phyloP scores from a whole-genome alignment of 1,284 basidiomycete genomes.

The Cutaneotrichosporon cavernicola region DNA sequence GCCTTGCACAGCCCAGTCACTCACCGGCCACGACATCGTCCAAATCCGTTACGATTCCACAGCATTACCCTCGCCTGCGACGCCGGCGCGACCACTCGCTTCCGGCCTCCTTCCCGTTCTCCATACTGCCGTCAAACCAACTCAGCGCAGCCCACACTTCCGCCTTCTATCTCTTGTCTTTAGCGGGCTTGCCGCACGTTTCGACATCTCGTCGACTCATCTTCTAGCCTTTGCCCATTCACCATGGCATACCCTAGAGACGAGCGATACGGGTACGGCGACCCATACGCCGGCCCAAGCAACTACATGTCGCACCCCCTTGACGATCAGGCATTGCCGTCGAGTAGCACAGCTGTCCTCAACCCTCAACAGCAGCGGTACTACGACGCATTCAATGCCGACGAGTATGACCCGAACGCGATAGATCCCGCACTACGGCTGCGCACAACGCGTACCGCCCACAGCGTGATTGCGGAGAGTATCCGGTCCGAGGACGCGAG shows the following conservation, averaged over 20 bases:
- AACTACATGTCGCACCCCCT: constrained; percentile 10
- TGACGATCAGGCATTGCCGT: constrained; percentile 2
- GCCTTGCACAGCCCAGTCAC: neutral
- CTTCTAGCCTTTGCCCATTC: neutral
- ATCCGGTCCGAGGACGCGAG: constrained; percentile 72
- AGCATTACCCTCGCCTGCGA: neutral
- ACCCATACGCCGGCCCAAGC: constrained; percentile 9
- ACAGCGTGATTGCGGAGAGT: constrained; percentile 81
- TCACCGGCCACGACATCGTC: neutral
- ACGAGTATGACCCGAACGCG: constrained; percentile 47
- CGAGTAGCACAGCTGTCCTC: constrained; percentile 2
- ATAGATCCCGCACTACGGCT: constrained; percentile 83
- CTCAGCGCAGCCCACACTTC: too few species aligned
- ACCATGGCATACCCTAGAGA: neutral
- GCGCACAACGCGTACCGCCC: constrained; percentile 81
- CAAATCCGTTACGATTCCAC: neutral
- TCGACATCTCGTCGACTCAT: neutral
- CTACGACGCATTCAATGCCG: constrained; percentile 31
- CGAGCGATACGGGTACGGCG: constrained; percentile 2
- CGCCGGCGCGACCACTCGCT: neutral
- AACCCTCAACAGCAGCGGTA: constrained; percentile 9
- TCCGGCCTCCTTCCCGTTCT: neutral
- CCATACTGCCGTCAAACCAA: neutral
- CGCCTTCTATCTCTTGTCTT: too few species aligned
- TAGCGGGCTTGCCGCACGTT: neutral